Base-by-base conservation (phyloP, 192 early-diverging fungal species). In the Spizellomyces punctatus region DNA sequence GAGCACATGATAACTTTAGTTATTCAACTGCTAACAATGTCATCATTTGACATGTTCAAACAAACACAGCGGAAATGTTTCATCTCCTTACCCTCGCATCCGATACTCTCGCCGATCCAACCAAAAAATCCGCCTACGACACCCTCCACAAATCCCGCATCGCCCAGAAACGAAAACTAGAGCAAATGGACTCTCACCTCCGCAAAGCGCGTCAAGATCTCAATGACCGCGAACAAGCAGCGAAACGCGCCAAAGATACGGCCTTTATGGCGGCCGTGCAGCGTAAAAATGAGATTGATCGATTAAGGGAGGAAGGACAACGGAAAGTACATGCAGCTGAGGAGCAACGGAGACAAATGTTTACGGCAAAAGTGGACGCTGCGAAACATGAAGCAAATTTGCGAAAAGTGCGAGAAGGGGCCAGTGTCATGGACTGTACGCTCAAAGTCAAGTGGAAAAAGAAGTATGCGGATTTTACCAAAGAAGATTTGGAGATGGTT, bases 11-110 rank as follows among this genome's bases (percentile, higher is more conserved):
- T n/a, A n/a, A n/a, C n/a, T n/a, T n/a, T n/a, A n/a, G n/a, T n/a
- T n/a, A n/a, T n/a, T n/a, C 27, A 36, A 36, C 27, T 36, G 27
- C 27, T 36, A 36, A 36, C 27, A 36, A 36, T 36, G n/a, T n/a
- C n/a, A 36, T 36, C 27, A 36, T 36, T 36, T 36, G 27, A 36
- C 3, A 36, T 36, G 27, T 36, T 36, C 27, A 36, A 36, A 36
- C 27, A 36, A 36, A 36, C 27, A 82, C 89, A 56, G 91, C 85
- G 63, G 93, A 92, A 10, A 85, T 83, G 81, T 98, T 95, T 82
- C 92, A 96, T 76, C 93, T 95, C 64, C 91, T 98, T 63, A 90
- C 91, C 42, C 89, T 95, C 72, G 95, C 96, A 8, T 94, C 90
- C 69, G 93, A 96, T 60, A 89, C 88, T 47, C 86, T 98, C 54